Evolutionary conservation across 179 eudicot species (phyloP), one percentile per base, ranked within the genome.

Genomic region (Pouteria campechiana): DNA sequence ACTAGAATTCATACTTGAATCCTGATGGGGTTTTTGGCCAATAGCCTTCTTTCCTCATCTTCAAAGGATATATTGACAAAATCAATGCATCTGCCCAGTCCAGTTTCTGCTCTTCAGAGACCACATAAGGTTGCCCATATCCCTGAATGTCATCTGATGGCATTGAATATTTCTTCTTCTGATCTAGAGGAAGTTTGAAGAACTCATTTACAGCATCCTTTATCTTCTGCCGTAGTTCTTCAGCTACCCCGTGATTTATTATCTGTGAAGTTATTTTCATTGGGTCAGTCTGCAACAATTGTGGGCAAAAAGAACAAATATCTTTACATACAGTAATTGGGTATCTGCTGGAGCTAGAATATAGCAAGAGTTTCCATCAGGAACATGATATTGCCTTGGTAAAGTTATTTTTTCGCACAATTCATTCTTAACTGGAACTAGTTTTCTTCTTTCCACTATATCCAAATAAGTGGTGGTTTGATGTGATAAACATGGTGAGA

Each of bases 71-170:
- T 19, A 34, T 20, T 6, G 21, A 9, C 17, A 46, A 25, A 7
- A 46, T 11, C 9, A 55, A 17, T 3, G 43, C 20, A 14, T 46
- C 53, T 1, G 44, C 35, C 61, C 61, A 55, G 42, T 55, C 61
- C 17, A 45, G 19, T 7, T 25, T 36, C 37, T 55, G 38, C 24
- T 55, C 45, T 17, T 55, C 60, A 1, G 52, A 32, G 44, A 17
- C 20, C 9, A 33, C 9, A 16, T 18, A 45, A n/a, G 14, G 25
- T 42, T 33, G 16, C 3, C 50, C 50, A 33, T 54, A 42, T 27
- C 32, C 48, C 34, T 33, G 21, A 24, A 32, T n/a, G 7, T 11
- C 31, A 5, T 32, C 6, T 15, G 29, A 10, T 9, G 29, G 27
- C 29, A 20, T 25, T 11, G 17, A 23, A 17, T 33, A 54, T 19